Percentiles rank a stretch among this genome's conserved stretches.
Evolutionary conservation across 2,329 filamentous ascomycete genomes (phyloP).

Genomic region (Phialophora chinensis): DNA sequence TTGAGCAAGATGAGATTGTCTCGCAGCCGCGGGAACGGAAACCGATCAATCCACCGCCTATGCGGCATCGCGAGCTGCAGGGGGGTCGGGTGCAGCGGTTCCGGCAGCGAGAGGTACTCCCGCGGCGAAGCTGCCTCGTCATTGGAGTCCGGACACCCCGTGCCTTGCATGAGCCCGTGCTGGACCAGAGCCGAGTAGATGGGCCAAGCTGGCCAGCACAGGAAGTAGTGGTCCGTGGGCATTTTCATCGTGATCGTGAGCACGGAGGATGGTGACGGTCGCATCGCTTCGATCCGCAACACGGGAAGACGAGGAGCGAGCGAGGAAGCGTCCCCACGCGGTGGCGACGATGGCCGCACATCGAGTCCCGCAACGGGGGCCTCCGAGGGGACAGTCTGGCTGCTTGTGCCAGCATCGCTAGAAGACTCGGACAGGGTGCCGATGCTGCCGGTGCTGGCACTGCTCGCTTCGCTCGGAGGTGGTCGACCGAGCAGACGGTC

Average conservation of each 20-base stretch:
- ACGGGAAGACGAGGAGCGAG: background rate
- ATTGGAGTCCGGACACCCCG: slow-evolving; percentile 41
- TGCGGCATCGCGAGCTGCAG: slow-evolving; percentile 46
- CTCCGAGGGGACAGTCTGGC: background rate
- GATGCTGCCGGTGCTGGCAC: background rate
- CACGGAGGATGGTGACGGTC: background rate
- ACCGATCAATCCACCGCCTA: slow-evolving; percentile 50
- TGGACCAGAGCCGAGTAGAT: slow-evolving; percentile 9
- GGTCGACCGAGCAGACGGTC: slow-evolving; percentile 1
- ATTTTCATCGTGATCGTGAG: background rate
- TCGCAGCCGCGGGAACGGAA: slow-evolving; percentile 50
- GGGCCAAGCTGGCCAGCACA: slow-evolving; percentile 14
- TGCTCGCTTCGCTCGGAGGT: background rate
- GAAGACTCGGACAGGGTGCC: background rate
- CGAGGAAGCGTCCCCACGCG: background rate
- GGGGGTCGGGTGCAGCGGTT: slow-evolving; percentile 45
- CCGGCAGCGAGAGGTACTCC: slow-evolving; percentile 34
- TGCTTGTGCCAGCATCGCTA: background rate
- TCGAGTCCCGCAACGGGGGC: background rate
- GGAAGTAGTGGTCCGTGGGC: slow-evolving; percentile 10
- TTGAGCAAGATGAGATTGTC: slow-evolving; percentile 46
- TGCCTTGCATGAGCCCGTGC: slow-evolving; percentile 39
- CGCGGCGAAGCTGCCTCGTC: slow-evolving; percentile 39
- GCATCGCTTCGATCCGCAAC: background rate
- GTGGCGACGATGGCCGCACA: background rate